Base-by-base conservation (phyloP, 257 asterid genomes). In the Salvia splendens region DNA sequence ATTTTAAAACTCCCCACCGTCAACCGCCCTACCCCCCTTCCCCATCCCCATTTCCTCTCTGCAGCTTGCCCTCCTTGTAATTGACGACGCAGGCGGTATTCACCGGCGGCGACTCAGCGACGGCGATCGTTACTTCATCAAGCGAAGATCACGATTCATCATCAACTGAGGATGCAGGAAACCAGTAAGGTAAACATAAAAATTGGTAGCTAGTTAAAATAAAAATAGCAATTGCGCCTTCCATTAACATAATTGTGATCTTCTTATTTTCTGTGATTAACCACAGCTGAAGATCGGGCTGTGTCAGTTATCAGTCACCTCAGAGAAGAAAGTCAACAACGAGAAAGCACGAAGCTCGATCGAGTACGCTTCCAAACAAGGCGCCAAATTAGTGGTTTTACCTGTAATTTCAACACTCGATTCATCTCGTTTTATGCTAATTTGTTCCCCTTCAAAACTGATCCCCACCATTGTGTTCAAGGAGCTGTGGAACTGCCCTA, bases 401-500 rank as follows among this genome's bases (percentile, higher is more conserved):
- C 85, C 85, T 41, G 83, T 79, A 62, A 79, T 24, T 24, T 24
- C 30, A 24, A 2, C 30, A 2, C 30, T 24, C 30, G 30, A 24
- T 24, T 24, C 30, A 24, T 24, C 30, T 24, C 30, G 81, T 74
- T 3, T 20, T 24, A 12, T 12, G 51, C 12, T 41, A 12, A 30
- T 32, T 15, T 9, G 4, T 9, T 56, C 10, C 61, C 30, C 2
- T 24, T 24, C 30, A 2, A 24, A 24, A 24, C 30, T 24, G 3
- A 24, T 24, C 30, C 1, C 30, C 30, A 2, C 30, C 30, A 24
- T 24, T 24, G 3, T 46, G 36, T 38, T 53, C 48, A 64, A 82
- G 82, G 84, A 79, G 69, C 79, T 82, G 82, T 82, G 87, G 84
- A 82, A 77, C 56, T 82, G 83, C 81, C 85, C 79, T 32, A 65